Base-by-base conservation (phyloP, 1,284 basidiomycete species). In the Cryptococcus sp. region DNA sequence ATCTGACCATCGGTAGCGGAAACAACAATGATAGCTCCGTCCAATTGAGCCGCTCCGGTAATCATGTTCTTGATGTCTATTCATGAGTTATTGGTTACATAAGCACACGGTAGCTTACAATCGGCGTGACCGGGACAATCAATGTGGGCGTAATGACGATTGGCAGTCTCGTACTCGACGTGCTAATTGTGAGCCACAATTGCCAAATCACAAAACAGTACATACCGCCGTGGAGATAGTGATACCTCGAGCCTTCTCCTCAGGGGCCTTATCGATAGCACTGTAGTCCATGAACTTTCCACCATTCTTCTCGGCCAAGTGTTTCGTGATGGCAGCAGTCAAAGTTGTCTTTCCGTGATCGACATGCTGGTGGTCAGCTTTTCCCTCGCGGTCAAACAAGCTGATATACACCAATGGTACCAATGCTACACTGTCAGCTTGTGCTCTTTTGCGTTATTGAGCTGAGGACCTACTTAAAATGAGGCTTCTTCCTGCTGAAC, bases 211-310 rank as follows among this genome's bases (percentile, higher is more conserved):
- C n/a, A 10, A 13, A 14, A 18, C n/a, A 21, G n/a, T 18, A 65
- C 70, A 50, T 48, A 72, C 70, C 48, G 81, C 80, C 39, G 81
- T 81, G 51, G 78, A 78, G 73, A 99, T 99, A 62, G 96, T 99
- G 78, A 99, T 98, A 80, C 96, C 96, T 77, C 96, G 90, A 54
- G 94, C 94, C 78, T 93, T 96, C 80, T 99, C 96, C 77, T 99
- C 96, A 10, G 96, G 96, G n/a, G 96, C 96, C 81, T 92, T 97
- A 86, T 99, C 96, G 70, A 99, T 99, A 77, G 92, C 85, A 50
- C 83, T 84, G 79, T 99, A 99, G 82, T 94, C 94, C 62, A 96
- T 88, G 78, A 99, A 98, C 75, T 87, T 91, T 61, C 91, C 93
- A 50, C 75, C 76, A 50, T 86, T 88, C 62, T 87, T 86, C 55